Conservation (phyloP, 345 rosid species). For the Lagerstroemia speciosa region DNA sequence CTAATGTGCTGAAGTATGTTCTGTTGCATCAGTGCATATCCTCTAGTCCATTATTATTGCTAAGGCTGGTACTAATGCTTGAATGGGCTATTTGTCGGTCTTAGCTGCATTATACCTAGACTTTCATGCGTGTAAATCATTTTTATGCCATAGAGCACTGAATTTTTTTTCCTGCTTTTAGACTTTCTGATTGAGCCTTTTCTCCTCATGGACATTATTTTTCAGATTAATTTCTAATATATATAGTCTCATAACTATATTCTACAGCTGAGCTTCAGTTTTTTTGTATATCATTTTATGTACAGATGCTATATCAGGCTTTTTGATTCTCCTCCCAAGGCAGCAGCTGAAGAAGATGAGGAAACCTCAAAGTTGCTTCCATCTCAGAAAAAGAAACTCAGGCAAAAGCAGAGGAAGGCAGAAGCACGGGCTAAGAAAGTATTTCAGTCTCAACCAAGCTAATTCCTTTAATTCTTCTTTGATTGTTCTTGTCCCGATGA, state of each 20-base stretch:
- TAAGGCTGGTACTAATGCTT: not conserved
- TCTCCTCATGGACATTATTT: not conserved
- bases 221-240: not conserved
- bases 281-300: constrained; percentile 14
- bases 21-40: not conserved
- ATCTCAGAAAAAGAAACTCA: constrained; percentile 87
- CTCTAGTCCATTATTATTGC: not conserved
- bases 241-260: not conserved
- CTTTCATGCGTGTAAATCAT: not conserved
- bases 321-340: constrained; percentile 73
- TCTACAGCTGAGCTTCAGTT: not conserved
- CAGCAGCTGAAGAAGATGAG: constrained; percentile 66
- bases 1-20: not conserved
- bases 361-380: constrained; percentile 71
- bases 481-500: constrained; percentile 14
- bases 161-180: not conserved
- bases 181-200: not conserved
- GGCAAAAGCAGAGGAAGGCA: constrained; percentile 85
- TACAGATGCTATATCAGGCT: constrained; percentile 85
- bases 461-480: constrained; percentile 1
- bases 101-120: not conserved
- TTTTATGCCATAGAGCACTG: not conserved
- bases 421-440: constrained; percentile 98
- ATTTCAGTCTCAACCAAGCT: constrained; percentile 14
- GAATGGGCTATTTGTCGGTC: not conserved